Evolutionary conservation across 2,329 filamentous ascomycete species (phyloP).

Genomic region (Xylariaceae sp.): DNA sequence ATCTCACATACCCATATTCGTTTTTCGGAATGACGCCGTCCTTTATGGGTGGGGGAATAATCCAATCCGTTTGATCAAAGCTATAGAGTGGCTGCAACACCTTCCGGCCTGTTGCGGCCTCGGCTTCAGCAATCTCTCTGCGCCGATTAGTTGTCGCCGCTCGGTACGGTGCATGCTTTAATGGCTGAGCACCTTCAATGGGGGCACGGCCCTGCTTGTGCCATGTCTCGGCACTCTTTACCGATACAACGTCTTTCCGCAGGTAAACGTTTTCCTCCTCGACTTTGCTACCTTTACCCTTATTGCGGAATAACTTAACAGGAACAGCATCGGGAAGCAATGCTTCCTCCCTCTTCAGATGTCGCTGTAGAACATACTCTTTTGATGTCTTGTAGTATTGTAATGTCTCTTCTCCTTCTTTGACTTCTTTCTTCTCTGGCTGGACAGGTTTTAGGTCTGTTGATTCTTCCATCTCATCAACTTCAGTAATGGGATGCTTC

Average conservation of each 20-base stretch:
- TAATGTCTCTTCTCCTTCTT: conserved; percentile 80
- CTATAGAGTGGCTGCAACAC: conserved; percentile 87
- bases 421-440: conserved; percentile 74
- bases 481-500: conserved; percentile 65
- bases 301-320: conserved; percentile 76
- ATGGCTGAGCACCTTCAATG: conserved; percentile 70
- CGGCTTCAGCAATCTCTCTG: conserved; percentile 85
- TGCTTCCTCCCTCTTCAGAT: conserved; percentile 91
- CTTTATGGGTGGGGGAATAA: conserved; percentile 85
- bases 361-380: conserved; percentile 84
- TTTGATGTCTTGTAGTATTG: conserved; percentile 87
- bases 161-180: conserved; percentile 89
- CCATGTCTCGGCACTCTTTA: conserved; percentile 95
- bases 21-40: conserved; percentile 93
- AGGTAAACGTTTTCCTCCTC: conserved; percentile 82
- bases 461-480: conserved; percentile 80
- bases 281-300: conserved; percentile 74
- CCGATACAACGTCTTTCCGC: conserved; percentile 79
- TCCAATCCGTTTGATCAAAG: conserved; percentile 89
- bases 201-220: conserved; percentile 92
- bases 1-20: conserved; percentile 67
- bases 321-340: conserved; percentile 71
- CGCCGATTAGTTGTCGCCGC: conserved; percentile 88
- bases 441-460: conserved; percentile 77
- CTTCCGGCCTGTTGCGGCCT: conserved; percentile 81